phyloP scores from a whole-genome alignment of 257 asterid genomes.

The Cruciata laevipes region DNA sequence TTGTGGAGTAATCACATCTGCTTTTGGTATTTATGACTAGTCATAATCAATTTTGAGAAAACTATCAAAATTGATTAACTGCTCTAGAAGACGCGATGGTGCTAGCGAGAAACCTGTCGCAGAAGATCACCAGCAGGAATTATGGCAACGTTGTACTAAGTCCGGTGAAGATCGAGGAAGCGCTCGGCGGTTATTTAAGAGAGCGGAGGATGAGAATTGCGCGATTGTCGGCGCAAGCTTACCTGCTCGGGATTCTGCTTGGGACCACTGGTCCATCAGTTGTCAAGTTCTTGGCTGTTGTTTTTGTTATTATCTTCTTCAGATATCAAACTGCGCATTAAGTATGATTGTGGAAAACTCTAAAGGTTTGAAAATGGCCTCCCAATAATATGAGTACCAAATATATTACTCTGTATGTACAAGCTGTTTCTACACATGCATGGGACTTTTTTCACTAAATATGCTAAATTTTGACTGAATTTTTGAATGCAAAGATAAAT shows the following conservation, averaged over 20 bases:
- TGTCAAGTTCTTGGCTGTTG: neutral
- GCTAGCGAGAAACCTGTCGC: constrained; percentile 30
- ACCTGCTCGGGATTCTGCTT: constrained; percentile 16
- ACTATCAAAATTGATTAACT: too few species aligned
- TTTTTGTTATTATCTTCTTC: neutral
- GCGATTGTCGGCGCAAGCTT: constrained; percentile 26
- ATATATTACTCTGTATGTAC: too few species aligned
- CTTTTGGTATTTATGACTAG: too few species aligned
- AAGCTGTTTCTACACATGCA: too few species aligned
- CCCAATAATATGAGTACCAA: too few species aligned
- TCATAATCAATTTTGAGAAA: too few species aligned
- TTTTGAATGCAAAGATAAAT: too few species aligned
- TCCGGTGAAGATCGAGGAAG: constrained; percentile 12
- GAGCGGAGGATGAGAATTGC: constrained; percentile 35
- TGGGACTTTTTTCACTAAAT: too few species aligned
- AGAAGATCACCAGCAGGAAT: constrained; percentile 2
- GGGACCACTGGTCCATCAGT: constrained; percentile 6
- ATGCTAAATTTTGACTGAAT: too few species aligned
- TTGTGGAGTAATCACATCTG: too few species aligned
- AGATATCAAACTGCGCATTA: neutral
- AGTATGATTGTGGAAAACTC: constrained; percentile 1
- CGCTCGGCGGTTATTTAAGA: constrained; percentile 23
- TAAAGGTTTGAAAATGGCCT: neutral
- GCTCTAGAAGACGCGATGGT: constrained; percentile 45
- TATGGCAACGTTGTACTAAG: neutral